These are phyloP conservation scores for Ceriops tagal DNA, from an alignment of 345 rosid species.

Conservation along the genomic window DNA sequence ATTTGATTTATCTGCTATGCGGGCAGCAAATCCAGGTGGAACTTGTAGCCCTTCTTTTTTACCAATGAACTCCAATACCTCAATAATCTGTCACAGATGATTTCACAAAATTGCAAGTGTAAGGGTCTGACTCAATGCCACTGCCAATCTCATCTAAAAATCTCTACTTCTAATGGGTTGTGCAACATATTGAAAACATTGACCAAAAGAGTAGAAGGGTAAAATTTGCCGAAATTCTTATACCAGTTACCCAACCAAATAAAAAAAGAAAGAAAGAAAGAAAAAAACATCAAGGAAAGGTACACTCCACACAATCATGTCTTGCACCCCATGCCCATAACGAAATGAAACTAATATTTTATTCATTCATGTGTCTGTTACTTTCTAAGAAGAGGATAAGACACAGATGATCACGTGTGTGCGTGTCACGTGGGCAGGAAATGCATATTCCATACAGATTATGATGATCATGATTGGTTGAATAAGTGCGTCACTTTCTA, in stretches of 20 bases:
- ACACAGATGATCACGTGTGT: neutral
- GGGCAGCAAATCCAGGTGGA: conserved; percentile 77
- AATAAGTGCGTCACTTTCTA: neutral
- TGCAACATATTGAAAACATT: conserved; percentile 2
- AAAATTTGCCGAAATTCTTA: neutral
- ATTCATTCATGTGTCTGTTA: neutral
- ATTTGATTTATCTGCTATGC: conserved; percentile 79
- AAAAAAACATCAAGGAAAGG: neutral
- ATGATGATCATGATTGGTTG: neutral
- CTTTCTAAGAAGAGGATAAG: conserved; percentile 6
- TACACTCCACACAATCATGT: neutral
- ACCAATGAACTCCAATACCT: conserved; percentile 76
- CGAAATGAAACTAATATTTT: too few species aligned
- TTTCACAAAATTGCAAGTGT: neutral
- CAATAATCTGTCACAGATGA: conserved; percentile 50
- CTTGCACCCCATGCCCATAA: neutral
- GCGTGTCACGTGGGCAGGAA: too few species aligned
- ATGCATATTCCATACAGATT: neutral
- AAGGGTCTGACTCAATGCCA: neutral
- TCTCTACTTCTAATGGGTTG: neutral
- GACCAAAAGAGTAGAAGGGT: neutral
- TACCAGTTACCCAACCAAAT: too few species aligned
- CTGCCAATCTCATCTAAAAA: neutral
- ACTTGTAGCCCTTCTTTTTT: conserved; percentile 82
- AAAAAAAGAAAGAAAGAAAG: neutral